Conservation (phyloP, 305 asterid genomes). For the Andrographis paniculata region DNA sequence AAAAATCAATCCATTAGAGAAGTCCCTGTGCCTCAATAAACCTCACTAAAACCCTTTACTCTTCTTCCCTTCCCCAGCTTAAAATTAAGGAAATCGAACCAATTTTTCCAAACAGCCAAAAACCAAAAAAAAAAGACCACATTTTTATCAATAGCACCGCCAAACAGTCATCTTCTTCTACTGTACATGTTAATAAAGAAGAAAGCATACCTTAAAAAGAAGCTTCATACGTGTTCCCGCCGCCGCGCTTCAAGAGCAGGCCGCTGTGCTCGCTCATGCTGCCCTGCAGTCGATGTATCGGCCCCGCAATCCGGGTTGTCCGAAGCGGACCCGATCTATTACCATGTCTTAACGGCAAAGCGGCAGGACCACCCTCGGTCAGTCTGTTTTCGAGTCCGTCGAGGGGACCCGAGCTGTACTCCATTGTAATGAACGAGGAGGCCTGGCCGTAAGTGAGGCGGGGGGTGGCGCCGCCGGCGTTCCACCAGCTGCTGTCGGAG, state of each 20-base stretch:
- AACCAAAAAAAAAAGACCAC: constrained; percentile 29
- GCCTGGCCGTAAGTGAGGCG: constrained; percentile 47
- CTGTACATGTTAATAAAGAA: background rate
- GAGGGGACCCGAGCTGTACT: constrained; percentile 62
- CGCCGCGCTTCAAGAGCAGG: constrained; percentile 33
- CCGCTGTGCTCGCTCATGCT: constrained; percentile 68
- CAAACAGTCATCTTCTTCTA: constrained; percentile 24
- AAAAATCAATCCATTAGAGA: background rate
- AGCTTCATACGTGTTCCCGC: constrained; percentile 33
- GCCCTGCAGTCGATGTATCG: constrained; percentile 48
- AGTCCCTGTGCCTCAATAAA: background rate
- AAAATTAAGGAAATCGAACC: constrained; percentile 16
- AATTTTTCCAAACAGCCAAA: constrained; percentile 12
- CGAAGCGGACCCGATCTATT: constrained; percentile 75
- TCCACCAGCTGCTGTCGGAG: constrained; percentile 84
- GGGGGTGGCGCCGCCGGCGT: constrained; percentile 50
- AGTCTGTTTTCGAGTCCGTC: constrained; percentile 48
- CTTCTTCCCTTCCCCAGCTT: constrained; percentile 13
- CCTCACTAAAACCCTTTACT: constrained; percentile 5
- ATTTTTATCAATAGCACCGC: constrained; percentile 24
- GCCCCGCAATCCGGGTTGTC: constrained; percentile 42
- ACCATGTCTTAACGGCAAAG: constrained; percentile 42
- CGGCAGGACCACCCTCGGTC: constrained; percentile 26
- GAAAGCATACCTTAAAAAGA: constrained; percentile 37
- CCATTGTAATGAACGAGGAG: constrained; percentile 69